Percentiles rank a stretch among this genome's conserved stretches.
Evolutionary conservation across 2,329 filamentous ascomycete species (phyloP).

Genomic region (Colletotrichum sp.): DNA sequence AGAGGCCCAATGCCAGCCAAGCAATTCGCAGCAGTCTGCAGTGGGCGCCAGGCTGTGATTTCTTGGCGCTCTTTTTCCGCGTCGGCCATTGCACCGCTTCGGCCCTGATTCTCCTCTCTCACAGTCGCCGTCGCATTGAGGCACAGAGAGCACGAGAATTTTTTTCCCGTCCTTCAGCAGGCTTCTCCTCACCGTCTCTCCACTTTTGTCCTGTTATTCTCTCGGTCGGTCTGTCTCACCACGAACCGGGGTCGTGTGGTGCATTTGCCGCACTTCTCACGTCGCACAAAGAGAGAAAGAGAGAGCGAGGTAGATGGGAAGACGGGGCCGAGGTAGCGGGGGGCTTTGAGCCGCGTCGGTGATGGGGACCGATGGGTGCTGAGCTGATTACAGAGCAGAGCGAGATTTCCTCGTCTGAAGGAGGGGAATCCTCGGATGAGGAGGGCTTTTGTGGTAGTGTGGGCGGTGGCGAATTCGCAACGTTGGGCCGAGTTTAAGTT

Average conservation of each 20-base stretch:
- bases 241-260: background rate
- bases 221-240: background rate
- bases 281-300: background rate
- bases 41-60: background rate
- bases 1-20: constrained; percentile 1
- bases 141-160: background rate
- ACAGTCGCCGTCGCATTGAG: background rate
- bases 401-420: background rate
- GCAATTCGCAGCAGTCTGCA: background rate
- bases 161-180: background rate
- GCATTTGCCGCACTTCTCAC: background rate
- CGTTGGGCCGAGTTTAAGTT: background rate
- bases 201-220: background rate
- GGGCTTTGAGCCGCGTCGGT: background rate
- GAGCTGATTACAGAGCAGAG: background rate
- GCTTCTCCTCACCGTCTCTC: background rate
- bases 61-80: constrained; percentile 2
- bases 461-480: background rate
- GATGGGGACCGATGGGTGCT: background rate
- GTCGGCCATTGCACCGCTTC: constrained; percentile 3
- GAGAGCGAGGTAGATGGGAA: background rate
- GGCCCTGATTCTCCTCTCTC: background rate
- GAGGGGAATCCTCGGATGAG: background rate
- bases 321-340: background rate
- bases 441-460: background rate